These are phyloP conservation scores for Aureoboletus auriporus DNA, from an alignment of 768 basidiomycete genomes.

Conservation along the genomic window DNA sequence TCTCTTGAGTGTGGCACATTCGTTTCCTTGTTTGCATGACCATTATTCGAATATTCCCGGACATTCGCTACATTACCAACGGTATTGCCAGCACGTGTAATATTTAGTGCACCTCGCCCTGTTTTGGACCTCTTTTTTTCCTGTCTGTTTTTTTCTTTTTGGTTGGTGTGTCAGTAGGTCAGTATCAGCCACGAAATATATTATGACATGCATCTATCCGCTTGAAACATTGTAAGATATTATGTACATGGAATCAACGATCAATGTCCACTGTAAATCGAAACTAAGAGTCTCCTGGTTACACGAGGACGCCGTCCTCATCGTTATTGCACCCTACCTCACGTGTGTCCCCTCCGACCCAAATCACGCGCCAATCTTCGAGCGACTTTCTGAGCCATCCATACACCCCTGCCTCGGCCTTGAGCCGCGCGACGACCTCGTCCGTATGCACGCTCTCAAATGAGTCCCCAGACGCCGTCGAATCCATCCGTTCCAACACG, in stretches of 20 bases:
- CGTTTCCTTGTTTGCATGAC: conserved; percentile 15
- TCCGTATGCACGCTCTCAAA: conserved; percentile 51
- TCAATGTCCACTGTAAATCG: too few relatives aligned
- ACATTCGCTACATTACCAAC: conserved; percentile 23
- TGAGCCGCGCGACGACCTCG: conserved; percentile 43
- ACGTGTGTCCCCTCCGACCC: conserved; percentile 61
- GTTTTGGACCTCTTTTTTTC: conserved; percentile 14
- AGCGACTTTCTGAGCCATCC: conserved; percentile 73
- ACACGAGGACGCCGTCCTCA: conserved; percentile 30
- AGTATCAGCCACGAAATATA: conserved; percentile 16
- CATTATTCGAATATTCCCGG: conserved; percentile 4
- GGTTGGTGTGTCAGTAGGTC: conserved; percentile 16
- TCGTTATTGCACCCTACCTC: conserved; percentile 24
- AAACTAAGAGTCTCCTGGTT: neutral
- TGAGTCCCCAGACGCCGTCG: conserved; percentile 42
- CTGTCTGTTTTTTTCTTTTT: neutral
- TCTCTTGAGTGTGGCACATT: conserved; percentile 6
- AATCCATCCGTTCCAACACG: conserved; percentile 41
- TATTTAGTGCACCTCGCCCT: conserved; percentile 18
- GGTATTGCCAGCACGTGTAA: conserved; percentile 26
- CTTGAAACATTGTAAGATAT: neutral
- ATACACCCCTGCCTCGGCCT: conserved; percentile 64
- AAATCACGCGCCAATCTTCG: conserved; percentile 78
- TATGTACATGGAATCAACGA: too few relatives aligned
- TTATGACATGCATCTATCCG: conserved; percentile 9